These are phyloP conservation scores for Fusarium sp. DNA, from an alignment of 2,329 filamentous ascomycete genomes.

Conservation along the genomic window DNA sequence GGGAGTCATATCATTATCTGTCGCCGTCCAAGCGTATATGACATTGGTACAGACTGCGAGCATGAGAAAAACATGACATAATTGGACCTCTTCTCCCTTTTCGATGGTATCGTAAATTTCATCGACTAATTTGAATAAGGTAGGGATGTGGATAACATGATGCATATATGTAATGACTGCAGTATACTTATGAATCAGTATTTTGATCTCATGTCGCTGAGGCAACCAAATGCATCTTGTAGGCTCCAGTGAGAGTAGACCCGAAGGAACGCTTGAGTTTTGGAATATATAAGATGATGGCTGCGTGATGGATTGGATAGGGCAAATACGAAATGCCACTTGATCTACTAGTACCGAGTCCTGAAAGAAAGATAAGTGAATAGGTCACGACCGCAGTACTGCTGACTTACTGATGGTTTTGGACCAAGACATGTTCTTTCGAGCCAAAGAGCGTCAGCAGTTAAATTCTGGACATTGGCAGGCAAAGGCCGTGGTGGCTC, in stretches of 20 bases:
- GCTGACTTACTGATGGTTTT: constrained; percentile 45
- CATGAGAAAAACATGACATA: constrained; percentile 46
- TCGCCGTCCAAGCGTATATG: constrained; percentile 49
- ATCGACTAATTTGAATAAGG: constrained; percentile 45
- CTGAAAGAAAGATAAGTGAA: constrained; percentile 29
- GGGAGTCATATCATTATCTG: constrained; percentile 42
- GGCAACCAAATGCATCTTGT: constrained; percentile 52
- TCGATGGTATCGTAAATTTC: constrained; percentile 48
- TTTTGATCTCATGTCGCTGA: constrained; percentile 47
- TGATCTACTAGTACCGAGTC: constrained; percentile 48
- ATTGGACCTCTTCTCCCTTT: constrained; percentile 34
- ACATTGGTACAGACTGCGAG: constrained; percentile 48
- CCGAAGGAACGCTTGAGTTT: constrained; percentile 36
- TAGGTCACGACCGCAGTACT: constrained; percentile 9
- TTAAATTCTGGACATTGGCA: constrained; percentile 49
- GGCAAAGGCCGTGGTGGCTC: constrained; percentile 38
- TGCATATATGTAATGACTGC: constrained; percentile 48
- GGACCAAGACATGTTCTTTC: constrained; percentile 49
- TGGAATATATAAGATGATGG: constrained; percentile 50
- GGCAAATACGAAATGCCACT: constrained; percentile 50
- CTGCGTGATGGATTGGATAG: constrained; percentile 48
- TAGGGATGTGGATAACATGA: constrained; percentile 48
- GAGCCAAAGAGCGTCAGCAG: constrained; percentile 50
- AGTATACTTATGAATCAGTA: constrained; percentile 48
- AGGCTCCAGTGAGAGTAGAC: constrained; percentile 43